These are phyloP conservation scores for Penicillium odoratum DNA, from an alignment of 495 filamentous ascomycete genomes.

Conservation along the genomic window DNA sequence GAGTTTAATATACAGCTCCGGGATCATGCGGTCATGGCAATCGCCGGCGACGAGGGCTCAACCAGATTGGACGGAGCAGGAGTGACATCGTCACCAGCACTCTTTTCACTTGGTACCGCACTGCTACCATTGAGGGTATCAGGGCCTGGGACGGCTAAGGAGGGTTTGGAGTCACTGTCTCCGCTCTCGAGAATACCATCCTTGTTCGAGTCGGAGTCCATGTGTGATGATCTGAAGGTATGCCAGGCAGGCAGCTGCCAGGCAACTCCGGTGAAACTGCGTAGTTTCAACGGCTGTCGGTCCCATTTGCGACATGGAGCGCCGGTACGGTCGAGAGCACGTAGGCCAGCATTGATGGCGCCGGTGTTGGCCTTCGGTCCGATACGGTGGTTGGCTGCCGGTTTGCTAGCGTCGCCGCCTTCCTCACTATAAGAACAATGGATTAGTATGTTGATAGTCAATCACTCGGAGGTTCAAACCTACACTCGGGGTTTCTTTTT, in stretches of 20 bases:
- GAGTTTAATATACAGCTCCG: constrained; percentile 21
- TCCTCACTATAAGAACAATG: constrained; percentile 53
- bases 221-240: constrained; percentile 56
- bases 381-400: constrained; percentile 66
- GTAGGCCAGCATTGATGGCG: constrained; percentile 94
- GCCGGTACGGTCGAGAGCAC: constrained; percentile 86
- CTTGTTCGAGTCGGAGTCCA: constrained; percentile 42
- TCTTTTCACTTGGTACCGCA: constrained; percentile 64
- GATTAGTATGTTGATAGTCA: constrained; percentile 17
- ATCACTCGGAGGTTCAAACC: constrained; percentile 1
- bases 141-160: constrained; percentile 65
- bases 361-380: constrained; percentile 97
- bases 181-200: constrained; percentile 45
- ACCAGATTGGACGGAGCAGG: constrained; percentile 42
- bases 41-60: constrained; percentile 48
- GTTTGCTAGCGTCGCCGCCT: constrained; percentile 52
- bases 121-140: constrained; percentile 43
- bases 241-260: constrained; percentile 89
- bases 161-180: constrained; percentile 76
- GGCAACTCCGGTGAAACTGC: constrained; percentile 86
- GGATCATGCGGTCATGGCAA: constrained; percentile 42
- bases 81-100: constrained; percentile 56
- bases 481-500: constrained; percentile 96
- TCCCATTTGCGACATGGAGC: constrained; percentile 91
- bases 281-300: constrained; percentile 75